Percentiles rank a stretch among this genome's conserved stretches.
Conservation (phyloP, 2,329 filamentous ascomycete species). For the Hypoxylon sp. region DNA sequence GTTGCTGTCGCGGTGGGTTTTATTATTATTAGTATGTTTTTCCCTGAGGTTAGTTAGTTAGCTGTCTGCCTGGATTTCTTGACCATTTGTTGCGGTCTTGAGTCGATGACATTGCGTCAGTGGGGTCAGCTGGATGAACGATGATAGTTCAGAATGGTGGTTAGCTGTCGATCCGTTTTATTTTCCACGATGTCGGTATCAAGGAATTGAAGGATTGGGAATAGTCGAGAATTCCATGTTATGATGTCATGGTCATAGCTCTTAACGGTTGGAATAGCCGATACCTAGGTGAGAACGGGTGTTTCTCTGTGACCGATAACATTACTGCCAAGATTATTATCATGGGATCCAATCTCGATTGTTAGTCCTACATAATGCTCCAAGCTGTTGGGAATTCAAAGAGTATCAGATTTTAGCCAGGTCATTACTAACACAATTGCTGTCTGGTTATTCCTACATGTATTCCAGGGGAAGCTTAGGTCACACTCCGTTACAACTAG, state of each 20-base stretch:
- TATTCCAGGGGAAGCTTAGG: conserved; percentile 20
- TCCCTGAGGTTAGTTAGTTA: neutral
- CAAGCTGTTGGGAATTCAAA: conserved; percentile 18
- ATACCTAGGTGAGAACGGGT: conserved; percentile 14
- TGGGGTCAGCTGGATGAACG: conserved; percentile 33
- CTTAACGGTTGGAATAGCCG: conserved; percentile 19
- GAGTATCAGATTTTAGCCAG: conserved; percentile 8
- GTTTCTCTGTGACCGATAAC: conserved; percentile 29
- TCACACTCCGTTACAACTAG: conserved; percentile 18
- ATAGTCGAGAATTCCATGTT: conserved; percentile 10
- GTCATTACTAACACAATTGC: conserved; percentile 20
- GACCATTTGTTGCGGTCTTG: conserved; percentile 10
- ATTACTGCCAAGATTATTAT: conserved; percentile 32
- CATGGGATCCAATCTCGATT: conserved; percentile 29
- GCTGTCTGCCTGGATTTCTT: conserved; percentile 11
- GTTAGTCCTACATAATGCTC: conserved; percentile 9
- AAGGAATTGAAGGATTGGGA: conserved; percentile 2
- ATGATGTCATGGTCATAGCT: conserved; percentile 38
- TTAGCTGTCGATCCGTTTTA: conserved; percentile 35
- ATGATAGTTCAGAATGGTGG: conserved; percentile 30
- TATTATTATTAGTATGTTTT: conserved; percentile 35
- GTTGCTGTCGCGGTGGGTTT: conserved; percentile 18
- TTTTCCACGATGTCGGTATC: conserved; percentile 25
- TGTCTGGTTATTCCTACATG: conserved; percentile 7
- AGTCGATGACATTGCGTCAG: conserved; percentile 39